These are phyloP conservation scores for Xylaria cubensis DNA, from an alignment of 495 filamentous ascomycete genomes.

Conservation along the genomic window DNA sequence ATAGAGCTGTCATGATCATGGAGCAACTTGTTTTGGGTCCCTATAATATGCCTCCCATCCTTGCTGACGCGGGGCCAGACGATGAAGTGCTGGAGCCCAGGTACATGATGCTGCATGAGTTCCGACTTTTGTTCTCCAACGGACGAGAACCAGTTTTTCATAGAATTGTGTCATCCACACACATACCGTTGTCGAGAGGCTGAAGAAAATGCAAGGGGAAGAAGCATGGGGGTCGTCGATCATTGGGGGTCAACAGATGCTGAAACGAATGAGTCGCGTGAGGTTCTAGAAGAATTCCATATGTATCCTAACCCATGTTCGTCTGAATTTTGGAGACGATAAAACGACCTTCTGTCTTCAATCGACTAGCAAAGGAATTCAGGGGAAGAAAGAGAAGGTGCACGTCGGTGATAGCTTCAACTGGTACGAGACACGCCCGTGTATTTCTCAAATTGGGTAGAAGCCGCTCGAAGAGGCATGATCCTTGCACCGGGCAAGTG, in stretches of 20 bases:
- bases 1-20: background rate
- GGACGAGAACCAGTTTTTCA: conserved; percentile 2
- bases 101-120: background rate
- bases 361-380: background rate
- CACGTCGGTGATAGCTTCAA: background rate
- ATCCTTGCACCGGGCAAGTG: background rate
- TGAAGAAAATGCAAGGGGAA: conserved; percentile 16
- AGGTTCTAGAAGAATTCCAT: conserved; percentile 21
- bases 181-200: conserved; percentile 12
- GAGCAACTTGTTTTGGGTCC: background rate
- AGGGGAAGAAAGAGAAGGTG: background rate
- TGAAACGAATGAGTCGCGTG: background rate
- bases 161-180: conserved; percentile 14
- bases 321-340: background rate
- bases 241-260: background rate
- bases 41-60: background rate
- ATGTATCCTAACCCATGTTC: conserved; percentile 10
- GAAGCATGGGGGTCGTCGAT: conserved; percentile 16
- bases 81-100: background rate
- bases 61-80: background rate
- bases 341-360: background rate
- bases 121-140: background rate
- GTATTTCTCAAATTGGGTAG: conserved; percentile 4
- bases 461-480: background rate
- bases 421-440: background rate